Evolutionary conservation across 1,139 yeast genomes (phyloP), one percentile per base, ranked within the genome.

Genomic region (Candida sp.): DNA sequence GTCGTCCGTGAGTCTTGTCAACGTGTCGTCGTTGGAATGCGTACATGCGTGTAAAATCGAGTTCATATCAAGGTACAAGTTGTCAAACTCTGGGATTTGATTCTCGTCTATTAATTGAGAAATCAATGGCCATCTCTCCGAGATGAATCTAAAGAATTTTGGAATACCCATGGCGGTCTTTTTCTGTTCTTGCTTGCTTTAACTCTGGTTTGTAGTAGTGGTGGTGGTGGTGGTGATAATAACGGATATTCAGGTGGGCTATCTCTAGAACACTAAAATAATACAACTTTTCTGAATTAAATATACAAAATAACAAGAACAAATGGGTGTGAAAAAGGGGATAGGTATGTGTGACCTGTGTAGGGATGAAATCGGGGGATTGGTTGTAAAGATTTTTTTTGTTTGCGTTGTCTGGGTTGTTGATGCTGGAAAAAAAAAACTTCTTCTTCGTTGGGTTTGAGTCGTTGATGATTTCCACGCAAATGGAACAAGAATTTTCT

Each of bases 91-190:
- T 11, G 98, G 96, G 55, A 93, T 85, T 62, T 90, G 92, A 54
- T 82, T 80, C 50, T 89, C 96, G 62, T 90, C 96, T 59, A 94
- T 85, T 65, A 87, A 76, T 70, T 92, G 97, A 11, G 96, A 88
- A 59, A 94, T 92, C 77, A 89, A 79, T 34, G 99, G 99, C 98
- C 98, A 96, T 85, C 99, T 86, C 75, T 96, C 99, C 49, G 98
- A 91, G 76, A 94, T 92, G 77, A 91, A 94, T 71, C 98, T 84
- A 71, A 91, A 94, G 69, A 93, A 94, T 67, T 94, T 93, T 51
- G 98, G 98, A 68, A 94, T 93, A 79, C 99, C 99, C 86, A 73
- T 70, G 22, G 23, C 45, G 9, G 5, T 37, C 25, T 37, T 37
- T 8, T 6, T 33, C 3, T 17, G 12, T 34, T 34, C 34, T 8